Evolutionary conservation across 176 grass and related monocot genomes (phyloP).

Genomic region (Tillandsia fasciculata): DNA sequence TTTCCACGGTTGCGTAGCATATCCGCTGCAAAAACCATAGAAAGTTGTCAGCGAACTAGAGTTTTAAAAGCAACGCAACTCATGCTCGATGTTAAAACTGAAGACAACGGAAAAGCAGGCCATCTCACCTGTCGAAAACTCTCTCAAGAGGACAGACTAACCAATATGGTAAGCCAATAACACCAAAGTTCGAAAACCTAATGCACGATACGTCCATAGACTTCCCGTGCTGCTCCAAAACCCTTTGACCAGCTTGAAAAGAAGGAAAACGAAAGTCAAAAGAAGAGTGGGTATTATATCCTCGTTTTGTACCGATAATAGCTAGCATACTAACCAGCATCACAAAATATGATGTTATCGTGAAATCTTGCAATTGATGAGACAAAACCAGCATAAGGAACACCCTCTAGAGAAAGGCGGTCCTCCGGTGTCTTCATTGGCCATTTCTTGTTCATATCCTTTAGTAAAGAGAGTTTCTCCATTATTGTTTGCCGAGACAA

Average conservation of each 20-base stretch:
- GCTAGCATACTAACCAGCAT: constrained; percentile 61
- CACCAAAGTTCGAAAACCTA: constrained; percentile 58
- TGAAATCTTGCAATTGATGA: constrained; percentile 69
- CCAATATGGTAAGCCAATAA: constrained; percentile 76
- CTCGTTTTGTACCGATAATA: constrained; percentile 1
- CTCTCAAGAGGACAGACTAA: constrained; percentile 59
- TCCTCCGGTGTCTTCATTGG: constrained; percentile 16
- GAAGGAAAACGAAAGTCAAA: constrained; percentile 9
- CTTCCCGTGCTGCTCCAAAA: constrained; percentile 50
- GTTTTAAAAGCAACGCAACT: not conserved
- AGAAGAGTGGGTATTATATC: constrained; percentile 9
- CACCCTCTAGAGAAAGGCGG: constrained; percentile 29
- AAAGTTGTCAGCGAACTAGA: constrained; percentile 12
- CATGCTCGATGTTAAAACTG: not conserved
- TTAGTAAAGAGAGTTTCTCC: constrained; percentile 47
- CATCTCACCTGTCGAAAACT: constrained; percentile 51
- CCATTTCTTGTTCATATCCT: constrained; percentile 36
- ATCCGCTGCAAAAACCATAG: constrained; percentile 30
- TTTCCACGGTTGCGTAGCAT: constrained; percentile 24
- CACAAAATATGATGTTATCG: constrained; percentile 45
- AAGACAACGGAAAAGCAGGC: constrained; percentile 16
- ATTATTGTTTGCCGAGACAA: constrained; percentile 41
- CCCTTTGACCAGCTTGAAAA: constrained; percentile 59
- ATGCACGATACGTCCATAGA: constrained; percentile 40
- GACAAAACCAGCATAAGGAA: constrained; percentile 30